Evolutionary conservation across 2,329 filamentous ascomycete species (phyloP).

Genomic region (Colletotrichum salicis): DNA sequence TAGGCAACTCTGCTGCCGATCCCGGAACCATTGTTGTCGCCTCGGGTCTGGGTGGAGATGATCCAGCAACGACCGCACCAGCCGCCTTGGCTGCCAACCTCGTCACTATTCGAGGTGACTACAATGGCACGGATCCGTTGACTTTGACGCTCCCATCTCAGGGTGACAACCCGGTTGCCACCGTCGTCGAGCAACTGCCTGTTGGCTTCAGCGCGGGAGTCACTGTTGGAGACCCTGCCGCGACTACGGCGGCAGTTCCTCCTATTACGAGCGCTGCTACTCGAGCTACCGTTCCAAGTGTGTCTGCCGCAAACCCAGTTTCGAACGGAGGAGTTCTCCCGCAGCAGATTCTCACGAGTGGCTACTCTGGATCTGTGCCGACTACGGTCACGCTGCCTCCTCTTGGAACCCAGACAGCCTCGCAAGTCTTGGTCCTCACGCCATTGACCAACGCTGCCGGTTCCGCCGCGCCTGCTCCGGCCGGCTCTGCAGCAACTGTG

Average conservation of each 20-base stretch:
- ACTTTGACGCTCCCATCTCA: constrained; percentile 6
- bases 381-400: constrained; percentile 23
- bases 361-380: constrained; percentile 9
- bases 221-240: neutral
- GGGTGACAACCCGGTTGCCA: neutral
- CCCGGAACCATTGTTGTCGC: constrained; percentile 15
- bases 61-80: constrained; percentile 13
- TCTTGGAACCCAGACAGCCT: neutral
- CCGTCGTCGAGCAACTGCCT: constrained; percentile 26
- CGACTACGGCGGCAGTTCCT: neutral
- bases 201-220: neutral
- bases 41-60: constrained; percentile 19
- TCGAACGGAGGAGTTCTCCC: neutral
- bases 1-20: neutral
- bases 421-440: constrained; percentile 16
- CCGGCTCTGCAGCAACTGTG: neutral
- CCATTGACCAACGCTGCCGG: neutral
- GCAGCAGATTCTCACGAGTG: constrained; percentile 6
- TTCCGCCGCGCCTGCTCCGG: neutral
- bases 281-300: neutral
- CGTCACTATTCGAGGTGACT: constrained; percentile 19
- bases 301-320: neutral
- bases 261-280: neutral
- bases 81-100: constrained; percentile 2
- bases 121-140: constrained; percentile 8